Percentiles rank a stretch among this genome's conserved stretches.
Evolutionary conservation across 352 stramenopile genomes (phyloP).

Genomic region (Plasmopara viticola): DNA sequence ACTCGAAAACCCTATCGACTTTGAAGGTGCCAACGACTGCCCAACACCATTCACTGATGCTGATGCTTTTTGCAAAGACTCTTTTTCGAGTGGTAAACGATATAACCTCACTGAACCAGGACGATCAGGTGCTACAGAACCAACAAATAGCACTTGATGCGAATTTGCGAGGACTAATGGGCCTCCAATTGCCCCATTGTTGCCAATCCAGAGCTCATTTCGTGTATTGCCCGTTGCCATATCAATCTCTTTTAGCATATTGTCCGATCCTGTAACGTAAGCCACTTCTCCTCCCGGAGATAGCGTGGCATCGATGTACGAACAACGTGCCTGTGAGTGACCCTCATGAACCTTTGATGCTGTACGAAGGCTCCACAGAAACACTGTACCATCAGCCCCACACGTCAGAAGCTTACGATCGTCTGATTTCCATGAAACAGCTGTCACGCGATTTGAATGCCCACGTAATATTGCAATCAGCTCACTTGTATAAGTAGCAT

Average conservation of each 20-base stretch:
- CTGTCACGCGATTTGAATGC: constrained; percentile 79
- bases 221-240: constrained; percentile 49
- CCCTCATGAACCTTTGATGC: constrained; percentile 74
- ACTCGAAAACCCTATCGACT: constrained; percentile 10
- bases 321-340: constrained; percentile 68
- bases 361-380: constrained; percentile 71
- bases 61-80: constrained; percentile 18
- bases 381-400: constrained; percentile 67
- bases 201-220: constrained; percentile 51
- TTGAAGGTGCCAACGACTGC: constrained; percentile 12
- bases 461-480: constrained; percentile 62
- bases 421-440: constrained; percentile 72
- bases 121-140: constrained; percentile 61
- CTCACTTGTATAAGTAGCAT: constrained; percentile 75
- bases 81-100: constrained; percentile 58
- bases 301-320: constrained; percentile 58
- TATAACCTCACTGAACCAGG: constrained; percentile 73
- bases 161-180: constrained; percentile 80
- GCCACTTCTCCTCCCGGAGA: constrained; percentile 62
- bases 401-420: constrained; percentile 72
- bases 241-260: constrained; percentile 87
- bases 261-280: constrained; percentile 88
- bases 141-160: constrained; percentile 87
- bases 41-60: constrained; percentile 8
- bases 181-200: constrained; percentile 36